Evolutionary conservation across 805 yeast species (phyloP), one percentile per base, ranked within the genome.

Genomic region (Clavispora fructus): DNA sequence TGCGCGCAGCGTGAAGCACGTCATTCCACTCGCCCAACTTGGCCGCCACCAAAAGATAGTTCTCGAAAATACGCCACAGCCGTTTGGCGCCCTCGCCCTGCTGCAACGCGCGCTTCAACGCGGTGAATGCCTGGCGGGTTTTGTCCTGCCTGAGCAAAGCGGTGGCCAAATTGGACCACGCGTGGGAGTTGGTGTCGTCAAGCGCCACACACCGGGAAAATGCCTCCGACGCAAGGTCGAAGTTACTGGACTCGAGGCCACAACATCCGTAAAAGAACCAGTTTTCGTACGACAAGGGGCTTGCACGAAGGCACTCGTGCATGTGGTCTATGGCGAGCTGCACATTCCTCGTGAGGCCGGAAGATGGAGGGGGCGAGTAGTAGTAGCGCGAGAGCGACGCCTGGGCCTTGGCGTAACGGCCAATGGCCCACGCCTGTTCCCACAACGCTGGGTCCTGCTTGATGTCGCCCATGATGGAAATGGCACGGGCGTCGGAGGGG

Each of bases 261-360:
- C 91, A 71, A 60, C 96, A 88, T 6, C 98, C 98, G 59, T 91
- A 90, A 57, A 90, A 80, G 61, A 83, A 92, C 96, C 98, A 90
- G 31, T 92, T 85, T 16, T 85, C 87, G 55, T 78, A 81, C 56
- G 78, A 79, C 44, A 88, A 69, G 9, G 97, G 94, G 60, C 84
- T 84, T 26, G 81, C 80, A 19, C 75, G 69, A 48, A 92, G 70
- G 12, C 94, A 83, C 33, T 90, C 95, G 54, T 79, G 78, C 67
- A 89, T 76, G 61, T 89, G 89, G 33, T 65, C 65, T 46, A 88
- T 75, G 0, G 90, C 85, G 27, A 65, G 54, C 7, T 61, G 69
- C 14, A 82, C 56, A 51, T 87, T 75, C 47, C 79, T 75, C 12
- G 67, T 59, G 10, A 75, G 54, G 0, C 85, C 83, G 11, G 83